Percentiles rank a stretch among this genome's conserved stretches.
Conservation (phyloP, 2,329 filamentous ascomycete species). For the Exophiala dermatitidis region DNA sequence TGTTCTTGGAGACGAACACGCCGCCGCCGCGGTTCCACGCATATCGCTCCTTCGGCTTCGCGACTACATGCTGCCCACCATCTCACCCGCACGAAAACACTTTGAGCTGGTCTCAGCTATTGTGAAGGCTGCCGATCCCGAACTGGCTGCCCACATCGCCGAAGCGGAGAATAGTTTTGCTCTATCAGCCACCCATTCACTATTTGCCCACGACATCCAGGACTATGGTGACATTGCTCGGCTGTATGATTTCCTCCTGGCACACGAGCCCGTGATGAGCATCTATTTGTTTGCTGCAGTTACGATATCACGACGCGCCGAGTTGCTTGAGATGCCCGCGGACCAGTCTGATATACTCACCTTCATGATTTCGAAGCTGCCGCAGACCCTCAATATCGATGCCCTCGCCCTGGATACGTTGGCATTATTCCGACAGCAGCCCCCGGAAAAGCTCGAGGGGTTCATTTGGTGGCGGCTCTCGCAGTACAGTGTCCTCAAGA, state of each 20-base stretch:
- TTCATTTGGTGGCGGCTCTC: conserved; percentile 67
- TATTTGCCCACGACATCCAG: conserved; percentile 95
- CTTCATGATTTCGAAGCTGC: conserved; percentile 77
- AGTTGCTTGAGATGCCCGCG: conserved; percentile 73
- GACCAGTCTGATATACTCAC: conserved; percentile 92
- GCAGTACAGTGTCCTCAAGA: conserved; percentile 73
- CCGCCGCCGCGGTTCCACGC: conserved; percentile 61
- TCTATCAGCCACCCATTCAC: conserved; percentile 82
- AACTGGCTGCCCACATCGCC: conserved; percentile 67
- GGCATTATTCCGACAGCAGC: conserved; percentile 56
- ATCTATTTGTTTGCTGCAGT: conserved; percentile 91
- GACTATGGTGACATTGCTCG: conserved; percentile 81
- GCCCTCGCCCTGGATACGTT: conserved; percentile 61
- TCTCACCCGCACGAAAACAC: conserved; percentile 73
- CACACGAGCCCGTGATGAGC: conserved; percentile 76
- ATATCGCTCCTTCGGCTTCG: conserved; percentile 84
- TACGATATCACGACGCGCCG: conserved; percentile 68
- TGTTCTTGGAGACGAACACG: conserved; percentile 60
- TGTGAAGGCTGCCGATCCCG: conserved; percentile 62
- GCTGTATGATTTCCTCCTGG: conserved; percentile 85
- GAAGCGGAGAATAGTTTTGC: conserved; percentile 83
- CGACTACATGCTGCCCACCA: conserved; percentile 92
- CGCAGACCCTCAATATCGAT: conserved; percentile 73
- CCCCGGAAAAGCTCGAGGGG: conserved; percentile 61
- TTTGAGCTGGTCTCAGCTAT: conserved; percentile 82